A percentile compares a stretch with the other conserved stretches of the same genome.
Evolutionary conservation across 2,329 filamentous ascomycete species (phyloP).

Genomic region (Rhynchosporium secalis): DNA sequence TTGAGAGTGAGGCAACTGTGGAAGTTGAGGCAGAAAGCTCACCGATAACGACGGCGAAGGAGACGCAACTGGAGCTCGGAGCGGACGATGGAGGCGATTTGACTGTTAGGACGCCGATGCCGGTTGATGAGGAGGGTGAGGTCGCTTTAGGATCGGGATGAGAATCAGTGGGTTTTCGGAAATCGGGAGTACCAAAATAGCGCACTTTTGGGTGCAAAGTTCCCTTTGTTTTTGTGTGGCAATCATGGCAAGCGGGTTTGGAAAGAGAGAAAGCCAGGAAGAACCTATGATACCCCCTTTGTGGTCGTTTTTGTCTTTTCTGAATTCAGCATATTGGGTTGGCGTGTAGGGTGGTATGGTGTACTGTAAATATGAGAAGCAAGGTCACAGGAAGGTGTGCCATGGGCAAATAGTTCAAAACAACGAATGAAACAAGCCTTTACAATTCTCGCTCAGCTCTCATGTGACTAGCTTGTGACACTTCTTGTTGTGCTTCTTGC

Average conservation of each 20-base stretch:
- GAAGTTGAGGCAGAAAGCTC: slow-evolving; percentile 19
- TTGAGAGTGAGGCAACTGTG: slow-evolving; percentile 16
- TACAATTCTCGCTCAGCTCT: no score
- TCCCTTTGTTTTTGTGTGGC: neutral
- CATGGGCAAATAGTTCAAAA: no score
- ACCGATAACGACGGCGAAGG: slow-evolving; percentile 12
- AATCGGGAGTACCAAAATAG: neutral
- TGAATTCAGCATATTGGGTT: no score
- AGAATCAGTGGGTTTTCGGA: neutral
- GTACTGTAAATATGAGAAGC: no score
- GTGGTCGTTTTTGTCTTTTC: neutral
- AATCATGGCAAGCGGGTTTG: neutral
- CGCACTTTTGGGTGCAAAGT: neutral
- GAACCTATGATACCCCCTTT: slow-evolving; percentile 13
- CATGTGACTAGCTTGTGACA: no score
- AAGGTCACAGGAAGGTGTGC: no score
- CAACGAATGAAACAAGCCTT: no score
- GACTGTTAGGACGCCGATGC: slow-evolving; percentile 30
- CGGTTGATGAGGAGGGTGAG: slow-evolving; percentile 31
- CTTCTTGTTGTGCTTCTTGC: no score
- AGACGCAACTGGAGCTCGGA: slow-evolving; percentile 7
- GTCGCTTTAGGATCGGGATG: slow-evolving; percentile 18
- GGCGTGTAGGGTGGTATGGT: no score
- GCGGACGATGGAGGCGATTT: slow-evolving; percentile 29
- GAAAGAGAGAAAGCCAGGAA: neutral